Percentiles rank a stretch among this genome's conserved stretches.
Conservation (phyloP, 139 green algal species). For the Chlamydomonas asymmetrica region DNA sequence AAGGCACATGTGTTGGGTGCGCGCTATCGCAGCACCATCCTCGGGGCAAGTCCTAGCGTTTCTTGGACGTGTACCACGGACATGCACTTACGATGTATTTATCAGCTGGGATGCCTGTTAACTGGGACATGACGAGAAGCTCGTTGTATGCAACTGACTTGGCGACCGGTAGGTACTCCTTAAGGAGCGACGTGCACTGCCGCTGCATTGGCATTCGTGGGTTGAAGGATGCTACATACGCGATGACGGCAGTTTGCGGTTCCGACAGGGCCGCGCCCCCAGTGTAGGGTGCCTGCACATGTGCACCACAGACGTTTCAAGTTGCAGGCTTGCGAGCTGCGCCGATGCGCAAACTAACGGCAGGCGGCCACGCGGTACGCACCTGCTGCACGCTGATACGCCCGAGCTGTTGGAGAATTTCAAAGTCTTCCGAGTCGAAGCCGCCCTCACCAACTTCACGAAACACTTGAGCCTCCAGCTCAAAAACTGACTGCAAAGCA, state of each 20-base stretch:
- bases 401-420: constrained; percentile 66
- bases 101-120: constrained; percentile 48
- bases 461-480: constrained; percentile 38
- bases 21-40: too few relatives aligned
- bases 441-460: constrained; percentile 53
- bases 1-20: too few relatives aligned
- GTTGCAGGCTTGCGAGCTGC: too few relatives aligned
- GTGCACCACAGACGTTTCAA: too few relatives aligned
- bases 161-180: constrained; percentile 77
- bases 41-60: too few relatives aligned
- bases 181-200: constrained; percentile 8
- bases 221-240: constrained; percentile 60
- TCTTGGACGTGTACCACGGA: too few relatives aligned
- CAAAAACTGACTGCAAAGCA: too few relatives aligned
- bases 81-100: too few relatives aligned
- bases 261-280: too few relatives aligned
- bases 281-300: too few relatives aligned
- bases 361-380: neutral
- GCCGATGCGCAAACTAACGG: neutral
- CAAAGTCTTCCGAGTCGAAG: constrained; percentile 66
- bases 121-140: constrained; percentile 63
- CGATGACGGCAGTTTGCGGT: constrained; percentile 75
- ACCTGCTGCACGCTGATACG: constrained; percentile 63
- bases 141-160: constrained; percentile 71
- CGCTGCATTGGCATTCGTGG: constrained; percentile 64